Base-by-base conservation (phyloP, 495 filamentous ascomycete species). In the Aspergillus nanangensis region DNA sequence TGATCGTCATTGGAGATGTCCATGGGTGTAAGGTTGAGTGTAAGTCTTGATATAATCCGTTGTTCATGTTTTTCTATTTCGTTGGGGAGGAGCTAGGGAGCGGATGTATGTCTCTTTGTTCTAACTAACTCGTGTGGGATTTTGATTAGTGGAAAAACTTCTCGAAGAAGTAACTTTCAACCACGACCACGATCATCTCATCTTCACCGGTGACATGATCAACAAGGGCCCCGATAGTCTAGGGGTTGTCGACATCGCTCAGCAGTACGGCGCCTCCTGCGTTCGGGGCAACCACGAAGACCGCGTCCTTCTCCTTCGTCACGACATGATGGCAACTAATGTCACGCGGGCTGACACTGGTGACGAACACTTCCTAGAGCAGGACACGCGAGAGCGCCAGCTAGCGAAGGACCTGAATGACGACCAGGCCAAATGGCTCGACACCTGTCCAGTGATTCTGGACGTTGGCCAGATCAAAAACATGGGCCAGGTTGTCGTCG, bases 261-360 rank as follows among this genome's bases (percentile, higher is more conserved):
- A 84, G 46, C 58, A 73, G 11, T 62, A 87, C 20, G 75, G 74
- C 13, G 92, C 92, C 3, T 84, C 82, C 23, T 87, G 79, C 45
- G 89, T 96, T 1, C 81, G 93, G 20, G 93, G 93, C 11, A 97
- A 98, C 66, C 90, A 96, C 63, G 93, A 98, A 58, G 89, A 98
- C 56, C 75, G 81, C 8, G 74, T 95, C 10, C 70, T 95, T 15
- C 68, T 79, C 4, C 58, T 75, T 10, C 65, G 76, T 11, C 67
- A 67, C 21, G 65, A 78, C 34, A 58, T 73, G 47, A 45, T 61
- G 27, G 50, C 38, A 52, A 29, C 20, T 7, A 52, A 56, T 19
- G 20, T 10, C 0, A 45, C 39, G 7, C 32, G 50, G 11, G 47
- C 56, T 13, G 54, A 29, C 7, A 11, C 25, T 29, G 25, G 25